phyloP scores from a whole-genome alignment of 2,329 filamentous ascomycete genomes.

The Aspergillus nomiae region DNA sequence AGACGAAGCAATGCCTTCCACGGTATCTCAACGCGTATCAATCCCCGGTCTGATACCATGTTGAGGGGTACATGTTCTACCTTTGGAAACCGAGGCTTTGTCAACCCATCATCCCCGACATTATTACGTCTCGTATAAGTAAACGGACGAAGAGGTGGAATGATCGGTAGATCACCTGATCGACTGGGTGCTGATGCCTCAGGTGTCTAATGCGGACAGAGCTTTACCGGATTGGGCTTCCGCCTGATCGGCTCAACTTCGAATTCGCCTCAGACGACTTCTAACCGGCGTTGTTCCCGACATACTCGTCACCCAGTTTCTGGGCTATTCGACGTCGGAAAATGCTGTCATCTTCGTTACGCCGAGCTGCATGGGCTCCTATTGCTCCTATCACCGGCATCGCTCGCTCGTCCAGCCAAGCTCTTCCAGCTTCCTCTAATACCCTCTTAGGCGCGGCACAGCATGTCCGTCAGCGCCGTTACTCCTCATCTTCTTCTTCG shows the following conservation, averaged over 20 bases:
- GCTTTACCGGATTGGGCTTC: constrained; percentile 31
- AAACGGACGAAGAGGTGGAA: neutral
- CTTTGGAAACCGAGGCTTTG: neutral
- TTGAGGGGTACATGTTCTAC: neutral
- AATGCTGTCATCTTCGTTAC: constrained; percentile 51
- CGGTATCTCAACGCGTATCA: neutral
- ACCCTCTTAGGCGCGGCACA: constrained; percentile 35
- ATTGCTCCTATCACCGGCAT: constrained; percentile 35
- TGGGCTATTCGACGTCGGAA: constrained; percentile 27
- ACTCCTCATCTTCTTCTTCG: constrained; percentile 49
- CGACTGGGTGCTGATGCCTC: constrained; percentile 16
- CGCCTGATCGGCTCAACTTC: constrained; percentile 39
- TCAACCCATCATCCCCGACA: neutral
- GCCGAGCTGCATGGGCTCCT: constrained; percentile 46
- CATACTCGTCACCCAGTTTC: constrained; percentile 26
- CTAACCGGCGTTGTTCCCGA: constrained; percentile 26
- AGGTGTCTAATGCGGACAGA: constrained; percentile 18
- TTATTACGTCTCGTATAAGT: neutral
- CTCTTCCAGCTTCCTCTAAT: constrained; percentile 34
- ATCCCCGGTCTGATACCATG: neutral
- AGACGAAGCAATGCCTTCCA: neutral
- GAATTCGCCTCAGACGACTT: constrained; percentile 37
- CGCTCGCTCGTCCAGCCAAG: constrained; percentile 31
- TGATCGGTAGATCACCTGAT: constrained; percentile 10
- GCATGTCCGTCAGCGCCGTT: constrained; percentile 47